These are phyloP conservation scores for Malania oleifera DNA, from an alignment of 164 flowering plant genomes.

Conservation along the genomic window DNA sequence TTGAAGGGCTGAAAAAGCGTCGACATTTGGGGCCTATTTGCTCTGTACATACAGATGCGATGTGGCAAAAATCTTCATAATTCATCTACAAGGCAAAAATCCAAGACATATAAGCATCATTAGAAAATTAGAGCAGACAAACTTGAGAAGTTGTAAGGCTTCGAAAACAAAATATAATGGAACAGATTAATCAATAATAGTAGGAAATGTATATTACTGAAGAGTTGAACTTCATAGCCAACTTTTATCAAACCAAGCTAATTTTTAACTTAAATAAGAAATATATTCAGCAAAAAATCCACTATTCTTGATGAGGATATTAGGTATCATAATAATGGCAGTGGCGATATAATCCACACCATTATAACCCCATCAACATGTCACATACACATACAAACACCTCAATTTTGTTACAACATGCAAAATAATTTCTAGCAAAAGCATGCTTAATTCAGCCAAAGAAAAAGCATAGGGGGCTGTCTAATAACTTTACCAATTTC, in stretches of 20 bases:
- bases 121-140: neutral
- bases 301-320: neutral
- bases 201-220: no score
- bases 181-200: neutral
- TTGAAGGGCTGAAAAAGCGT: slow-evolving; percentile 95
- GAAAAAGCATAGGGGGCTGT: neutral
- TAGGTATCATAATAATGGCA: neutral
- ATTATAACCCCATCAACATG: neutral
- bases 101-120: neutral
- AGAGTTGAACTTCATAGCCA: neutral
- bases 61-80: slow-evolving; percentile 98
- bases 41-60: slow-evolving; percentile 94
- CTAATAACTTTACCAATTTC: no score
- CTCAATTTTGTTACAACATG: no score
- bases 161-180: neutral
- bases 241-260: neutral
- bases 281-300: neutral
- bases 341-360: neutral
- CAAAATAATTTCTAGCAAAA: neutral
- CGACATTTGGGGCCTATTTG: slow-evolving; percentile 97
- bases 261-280: no score
- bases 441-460: neutral
- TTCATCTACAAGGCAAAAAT: slow-evolving; percentile 66
- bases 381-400: neutral
- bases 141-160: neutral